Base-by-base conservation (phyloP, 2,329 filamentous ascomycete species). In the Clarireedia hainanense region DNA sequence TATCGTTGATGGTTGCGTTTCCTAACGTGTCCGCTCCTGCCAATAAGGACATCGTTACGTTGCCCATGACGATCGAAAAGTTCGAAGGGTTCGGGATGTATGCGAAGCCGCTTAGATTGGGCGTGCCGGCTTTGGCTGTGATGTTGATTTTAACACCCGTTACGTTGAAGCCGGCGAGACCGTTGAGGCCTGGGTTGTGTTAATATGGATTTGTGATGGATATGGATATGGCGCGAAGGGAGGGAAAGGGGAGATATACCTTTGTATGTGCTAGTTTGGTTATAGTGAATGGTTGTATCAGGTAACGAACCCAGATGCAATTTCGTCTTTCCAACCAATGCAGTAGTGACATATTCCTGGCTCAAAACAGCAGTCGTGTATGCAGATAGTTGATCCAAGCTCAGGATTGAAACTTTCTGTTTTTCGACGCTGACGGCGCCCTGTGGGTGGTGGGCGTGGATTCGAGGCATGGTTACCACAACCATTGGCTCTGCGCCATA, bases 11-110 rank as follows among this genome's bases (percentile, higher is more conserved):
- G 27, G 73, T 74, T 6, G 76, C 64, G 50, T 72, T 72, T 30
- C 80, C 81, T 57, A 85, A 75, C 4, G 65, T 17, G 5, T 69
- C 73, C 47, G 72, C 73, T 9, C 53, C 42, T 1, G 53, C 48
- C 42, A 72, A 72, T 57, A 84, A 74, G 59, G 76, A 68, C 63
- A 84, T 70, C 9, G 78, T 80, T 1, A 84, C 72, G 60, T 83
- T 80, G 57, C 81, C 81, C 73, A 85, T 72, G 45, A 72, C 69
- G 55, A 84, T 69, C 4, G 76, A 80, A 69, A 83, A 71, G 54
- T 80, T 73, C 2, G 79, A 80, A 0, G 81, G 80, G 65, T 85
- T 85, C 57, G 80, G 80, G 50, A 85, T 80, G 58, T 67, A 72
- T 47, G 80, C 76, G 12, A 70, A 74, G 62, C 79, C 82, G 23